A percentile compares a stretch with the other conserved stretches of the same genome.
phyloP scores from a whole-genome alignment of 805 yeast species.

The Wickerhamiella spandovensis region DNA sequence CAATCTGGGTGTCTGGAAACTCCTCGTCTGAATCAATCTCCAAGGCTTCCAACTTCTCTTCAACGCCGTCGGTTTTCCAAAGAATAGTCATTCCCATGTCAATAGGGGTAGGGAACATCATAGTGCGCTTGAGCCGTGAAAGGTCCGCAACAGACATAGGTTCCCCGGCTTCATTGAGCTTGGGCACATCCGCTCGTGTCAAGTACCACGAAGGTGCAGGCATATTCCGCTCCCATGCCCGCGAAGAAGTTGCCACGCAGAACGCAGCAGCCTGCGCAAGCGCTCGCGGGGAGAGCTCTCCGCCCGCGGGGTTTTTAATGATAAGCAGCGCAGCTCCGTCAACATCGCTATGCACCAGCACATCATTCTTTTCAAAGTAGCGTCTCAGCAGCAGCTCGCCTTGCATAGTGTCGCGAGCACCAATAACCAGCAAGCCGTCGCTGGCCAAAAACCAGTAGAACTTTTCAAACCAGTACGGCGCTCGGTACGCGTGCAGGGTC shows the following conservation, averaged over 20 bases:
- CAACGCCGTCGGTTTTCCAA: slow-evolving; percentile 53
- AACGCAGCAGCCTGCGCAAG: slow-evolving; percentile 80
- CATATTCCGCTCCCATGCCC: slow-evolving; percentile 81
- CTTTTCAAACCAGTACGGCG: slow-evolving; percentile 85
- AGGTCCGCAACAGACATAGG: slow-evolving; percentile 51
- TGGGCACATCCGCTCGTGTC: slow-evolving; percentile 53
- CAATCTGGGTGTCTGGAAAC: slow-evolving; percentile 17
- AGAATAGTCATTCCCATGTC: slow-evolving; percentile 82
- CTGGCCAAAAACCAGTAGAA: slow-evolving; percentile 87
- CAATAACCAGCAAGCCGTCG: slow-evolving; percentile 75
- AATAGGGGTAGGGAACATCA: slow-evolving; percentile 57
- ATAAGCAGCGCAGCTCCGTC: slow-evolving; percentile 66
- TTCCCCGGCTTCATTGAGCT: slow-evolving; percentile 36
- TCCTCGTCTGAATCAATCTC: slow-evolving; percentile 17
- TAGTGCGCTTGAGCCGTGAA: slow-evolving; percentile 38
- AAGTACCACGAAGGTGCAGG: slow-evolving; percentile 79
- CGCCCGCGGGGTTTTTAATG: slow-evolving; percentile 59
- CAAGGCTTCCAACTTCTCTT: slow-evolving; percentile 27
- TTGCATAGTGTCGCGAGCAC: slow-evolving; percentile 74
- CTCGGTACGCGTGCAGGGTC: slow-evolving; percentile 44
- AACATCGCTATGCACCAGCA: slow-evolving; percentile 58
- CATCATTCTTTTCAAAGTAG: slow-evolving; percentile 61
- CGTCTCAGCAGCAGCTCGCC: slow-evolving; percentile 68
- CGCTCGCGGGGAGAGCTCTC: slow-evolving; percentile 68
- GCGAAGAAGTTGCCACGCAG: slow-evolving; percentile 53